Conservation (phyloP, 192 early-diverging fungal species). For the Chytriomyces confervae region DNA sequence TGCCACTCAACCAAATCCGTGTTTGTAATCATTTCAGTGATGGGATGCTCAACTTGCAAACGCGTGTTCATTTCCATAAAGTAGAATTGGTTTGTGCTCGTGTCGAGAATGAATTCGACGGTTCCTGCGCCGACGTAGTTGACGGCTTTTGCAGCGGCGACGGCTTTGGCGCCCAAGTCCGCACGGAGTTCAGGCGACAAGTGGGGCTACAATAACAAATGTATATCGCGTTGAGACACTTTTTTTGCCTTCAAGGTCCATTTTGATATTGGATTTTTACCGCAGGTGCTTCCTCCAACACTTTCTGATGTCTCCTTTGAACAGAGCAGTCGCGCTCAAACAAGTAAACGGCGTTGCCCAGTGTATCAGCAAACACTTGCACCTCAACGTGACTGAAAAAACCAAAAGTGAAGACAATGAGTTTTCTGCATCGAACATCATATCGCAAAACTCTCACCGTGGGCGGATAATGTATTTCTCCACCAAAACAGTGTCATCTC, state of each 20-base stretch:
- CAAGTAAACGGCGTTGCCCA: slow-evolving; percentile 87
- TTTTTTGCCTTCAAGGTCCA: slow-evolving; percentile 33
- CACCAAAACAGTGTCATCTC: slow-evolving; percentile 85
- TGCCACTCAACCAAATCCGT: slow-evolving; percentile 97
- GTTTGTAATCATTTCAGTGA: slow-evolving; percentile 94
- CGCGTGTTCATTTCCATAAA: slow-evolving; percentile 99
- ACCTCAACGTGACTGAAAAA: slow-evolving; percentile 83
- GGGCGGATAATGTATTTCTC: slow-evolving; percentile 91
- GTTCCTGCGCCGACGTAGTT: slow-evolving; percentile 94
- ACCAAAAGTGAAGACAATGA: not conserved
- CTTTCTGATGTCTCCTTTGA: slow-evolving; percentile 95
- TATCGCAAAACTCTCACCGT: slow-evolving; percentile 44
- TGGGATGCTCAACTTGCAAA: slow-evolving; percentile 94
- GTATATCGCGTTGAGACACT: slow-evolving; percentile 11
- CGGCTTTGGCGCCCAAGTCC: slow-evolving; percentile 84
- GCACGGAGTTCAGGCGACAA: slow-evolving; percentile 73
- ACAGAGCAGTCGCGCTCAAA: slow-evolving; percentile 97
- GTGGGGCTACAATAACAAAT: slow-evolving; percentile 57
- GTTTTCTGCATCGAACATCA: not conserved
- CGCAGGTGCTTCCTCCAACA: slow-evolving; percentile 95
- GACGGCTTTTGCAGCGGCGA: slow-evolving; percentile 91
- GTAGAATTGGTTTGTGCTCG: slow-evolving; percentile 84
- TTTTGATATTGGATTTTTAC: slow-evolving; percentile 35
- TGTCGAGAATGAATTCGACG: slow-evolving; percentile 97
- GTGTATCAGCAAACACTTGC: slow-evolving; percentile 91